A percentile compares a stretch with the other conserved stretches of the same genome.
Conservation (phyloP, 2,329 filamentous ascomycete species). For the Neofusicoccum laricinum region DNA sequence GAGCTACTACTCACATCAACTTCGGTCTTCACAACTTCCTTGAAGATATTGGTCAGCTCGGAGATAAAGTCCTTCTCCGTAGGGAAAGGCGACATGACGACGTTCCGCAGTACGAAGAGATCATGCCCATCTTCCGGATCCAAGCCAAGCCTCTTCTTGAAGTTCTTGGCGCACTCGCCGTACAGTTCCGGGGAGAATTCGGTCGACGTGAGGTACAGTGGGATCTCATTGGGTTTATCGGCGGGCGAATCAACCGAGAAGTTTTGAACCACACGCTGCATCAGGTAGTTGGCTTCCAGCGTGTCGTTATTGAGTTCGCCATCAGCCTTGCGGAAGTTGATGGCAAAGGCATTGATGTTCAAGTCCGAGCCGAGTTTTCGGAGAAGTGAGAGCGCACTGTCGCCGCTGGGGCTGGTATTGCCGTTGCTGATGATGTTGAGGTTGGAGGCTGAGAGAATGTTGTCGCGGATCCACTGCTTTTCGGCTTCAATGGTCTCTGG, state of each 20-base stretch:
- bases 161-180: constrained; percentile 40
- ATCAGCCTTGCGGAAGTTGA: constrained; percentile 43
- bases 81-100: constrained; percentile 49
- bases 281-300: constrained; percentile 50
- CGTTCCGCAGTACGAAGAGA: constrained; percentile 47
- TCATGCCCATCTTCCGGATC: constrained; percentile 27
- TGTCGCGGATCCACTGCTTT: constrained; percentile 37
- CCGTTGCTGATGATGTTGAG: constrained; percentile 33
- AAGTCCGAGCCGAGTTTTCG: constrained; percentile 45
- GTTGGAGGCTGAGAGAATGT: constrained; percentile 41
- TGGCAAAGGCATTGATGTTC: constrained; percentile 47
- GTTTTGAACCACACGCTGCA: constrained; percentile 42
- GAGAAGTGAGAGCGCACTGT: constrained; percentile 40
- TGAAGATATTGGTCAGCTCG: constrained; percentile 35
- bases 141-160: constrained; percentile 43
- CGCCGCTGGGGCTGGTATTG: constrained; percentile 23
- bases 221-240: constrained; percentile 41
- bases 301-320: constrained; percentile 43
- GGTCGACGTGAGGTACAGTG: constrained; percentile 47
- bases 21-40: constrained; percentile 24
- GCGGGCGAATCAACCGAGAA: constrained; percentile 42
- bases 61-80: constrained; percentile 41
- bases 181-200: constrained; percentile 42
- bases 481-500: constrained; percentile 34
- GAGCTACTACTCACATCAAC: constrained; percentile 22